A percentile compares a stretch with the other conserved stretches of the same genome.
Conservation (phyloP, 768 basidiomycete species). For the Clavulina sp. region DNA sequence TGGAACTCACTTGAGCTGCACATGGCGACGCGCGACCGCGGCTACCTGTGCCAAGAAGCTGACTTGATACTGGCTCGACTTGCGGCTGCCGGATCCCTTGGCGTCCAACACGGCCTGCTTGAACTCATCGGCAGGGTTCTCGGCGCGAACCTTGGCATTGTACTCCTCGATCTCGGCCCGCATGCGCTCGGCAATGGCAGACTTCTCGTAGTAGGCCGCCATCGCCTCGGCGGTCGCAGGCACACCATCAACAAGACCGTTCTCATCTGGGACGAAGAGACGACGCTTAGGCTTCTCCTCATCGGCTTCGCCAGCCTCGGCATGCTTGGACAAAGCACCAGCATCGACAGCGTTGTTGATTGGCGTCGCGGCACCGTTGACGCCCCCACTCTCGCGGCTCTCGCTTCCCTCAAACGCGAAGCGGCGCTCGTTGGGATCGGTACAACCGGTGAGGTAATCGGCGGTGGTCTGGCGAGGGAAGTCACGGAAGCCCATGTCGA, state of each 20-base stretch:
- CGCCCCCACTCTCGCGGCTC: too few species aligned
- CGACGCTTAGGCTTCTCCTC: too few species aligned
- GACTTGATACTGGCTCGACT: slow-evolving; percentile 68
- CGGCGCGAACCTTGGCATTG: slow-evolving; percentile 47
- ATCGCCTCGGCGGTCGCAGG: slow-evolving; percentile 53
- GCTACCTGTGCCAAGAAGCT: slow-evolving; percentile 58
- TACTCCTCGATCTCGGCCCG: slow-evolving; percentile 39
- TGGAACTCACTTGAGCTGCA: slow-evolving; percentile 62
- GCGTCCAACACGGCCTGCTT: slow-evolving; percentile 54
- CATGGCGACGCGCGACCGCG: slow-evolving; percentile 53
- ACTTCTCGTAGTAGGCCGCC: slow-evolving; percentile 37
- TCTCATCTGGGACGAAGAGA: too few species aligned
- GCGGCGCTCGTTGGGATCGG: slow-evolving; percentile 73
- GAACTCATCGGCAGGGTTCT: slow-evolving; percentile 42
- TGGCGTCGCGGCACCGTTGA: too few species aligned
- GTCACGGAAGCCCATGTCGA: slow-evolving; percentile 29
- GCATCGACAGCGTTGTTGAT: too few species aligned
- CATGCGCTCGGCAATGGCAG: slow-evolving; percentile 29
- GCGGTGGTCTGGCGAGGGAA: slow-evolving; percentile 29
- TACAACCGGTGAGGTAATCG: slow-evolving; percentile 30
- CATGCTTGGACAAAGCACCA: too few species aligned
- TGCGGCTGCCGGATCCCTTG: slow-evolving; percentile 61
- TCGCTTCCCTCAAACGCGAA: slow-evolving; percentile 36
- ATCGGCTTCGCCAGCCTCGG: too few species aligned
- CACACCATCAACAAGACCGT: slow-evolving; percentile 36